Conservation (phyloP, 1,284 basidiomycete genomes). For the Paramarasmius palmivorus region DNA sequence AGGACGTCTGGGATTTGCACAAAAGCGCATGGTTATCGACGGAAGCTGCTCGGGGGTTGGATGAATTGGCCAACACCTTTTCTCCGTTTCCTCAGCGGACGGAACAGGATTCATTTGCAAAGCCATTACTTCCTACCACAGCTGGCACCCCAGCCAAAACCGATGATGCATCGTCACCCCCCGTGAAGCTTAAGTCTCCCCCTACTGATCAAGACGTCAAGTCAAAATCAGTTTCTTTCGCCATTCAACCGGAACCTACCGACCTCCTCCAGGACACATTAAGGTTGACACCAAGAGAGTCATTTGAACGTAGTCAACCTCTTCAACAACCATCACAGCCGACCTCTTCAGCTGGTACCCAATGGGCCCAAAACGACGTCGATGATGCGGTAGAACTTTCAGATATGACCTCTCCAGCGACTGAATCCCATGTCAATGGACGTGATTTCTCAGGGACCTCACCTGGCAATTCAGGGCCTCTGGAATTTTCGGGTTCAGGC, state of each 20-base stretch:
- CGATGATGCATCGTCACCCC: neutral
- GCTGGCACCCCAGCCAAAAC: neutral
- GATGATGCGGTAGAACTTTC: no score
- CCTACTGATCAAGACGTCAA: no score
- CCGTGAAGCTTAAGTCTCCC: neutral
- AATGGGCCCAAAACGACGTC: no score
- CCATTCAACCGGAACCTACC: neutral
- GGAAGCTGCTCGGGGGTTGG: constrained; percentile 19
- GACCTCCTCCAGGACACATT: neutral
- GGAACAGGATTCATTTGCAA: constrained; percentile 16
- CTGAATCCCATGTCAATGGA: no score
- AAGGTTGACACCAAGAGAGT: neutral
- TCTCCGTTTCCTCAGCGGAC: constrained; percentile 22
- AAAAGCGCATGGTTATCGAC: constrained; percentile 23
- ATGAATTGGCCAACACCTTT: constrained; percentile 24
- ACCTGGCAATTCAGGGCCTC: neutral
- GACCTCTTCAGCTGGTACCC: neutral
- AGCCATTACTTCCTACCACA: constrained; percentile 20
- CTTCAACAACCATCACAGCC: constrained; percentile 1
- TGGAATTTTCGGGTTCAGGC: neutral
- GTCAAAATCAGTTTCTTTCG: neutral
- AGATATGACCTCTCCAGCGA: no score
- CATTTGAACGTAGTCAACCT: constrained; percentile 8
- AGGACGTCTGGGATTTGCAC: constrained; percentile 29
- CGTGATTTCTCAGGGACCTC: no score